phyloP scores from a whole-genome alignment of 2,329 filamentous ascomycete genomes.

The Arthrinium puccinioides region DNA sequence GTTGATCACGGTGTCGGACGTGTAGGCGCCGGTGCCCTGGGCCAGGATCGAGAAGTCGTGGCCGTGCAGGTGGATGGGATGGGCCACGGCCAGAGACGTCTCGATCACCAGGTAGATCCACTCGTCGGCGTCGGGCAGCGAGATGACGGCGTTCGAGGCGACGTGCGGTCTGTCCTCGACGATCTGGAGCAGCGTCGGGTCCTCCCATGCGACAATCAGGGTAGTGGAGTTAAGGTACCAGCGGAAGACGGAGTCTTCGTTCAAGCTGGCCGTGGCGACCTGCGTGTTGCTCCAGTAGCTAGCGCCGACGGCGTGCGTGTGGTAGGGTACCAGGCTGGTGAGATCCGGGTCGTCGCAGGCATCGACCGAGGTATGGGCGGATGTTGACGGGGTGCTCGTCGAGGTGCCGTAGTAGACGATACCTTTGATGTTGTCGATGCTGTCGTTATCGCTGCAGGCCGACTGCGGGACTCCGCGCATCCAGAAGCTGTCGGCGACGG shows the following conservation, averaged over 20 bases:
- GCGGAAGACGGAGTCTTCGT: constrained; percentile 27
- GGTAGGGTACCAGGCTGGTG: constrained; percentile 23
- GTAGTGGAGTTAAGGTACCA: constrained; percentile 43
- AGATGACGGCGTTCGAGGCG: constrained; percentile 20
- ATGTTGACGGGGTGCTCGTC: constrained; percentile 10
- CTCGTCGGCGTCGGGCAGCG: constrained; percentile 15
- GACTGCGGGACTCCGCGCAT: constrained; percentile 36
- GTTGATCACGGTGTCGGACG: constrained; percentile 18
- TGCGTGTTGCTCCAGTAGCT: constrained; percentile 15
- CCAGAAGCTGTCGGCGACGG: constrained; percentile 34
- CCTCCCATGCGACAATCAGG: constrained; percentile 36
- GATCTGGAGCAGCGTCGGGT: constrained; percentile 33
- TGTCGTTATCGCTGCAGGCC: constrained; percentile 32
- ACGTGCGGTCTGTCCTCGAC: constrained; percentile 16
- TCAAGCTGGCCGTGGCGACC: constrained; percentile 16
- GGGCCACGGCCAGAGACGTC: constrained; percentile 18
- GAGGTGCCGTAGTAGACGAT: constrained; percentile 35
- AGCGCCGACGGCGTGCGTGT: constrained; percentile 23
- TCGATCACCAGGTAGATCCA: constrained; percentile 27
- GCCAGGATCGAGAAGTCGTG: constrained; percentile 33
- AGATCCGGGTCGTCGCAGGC: constrained; percentile 28
- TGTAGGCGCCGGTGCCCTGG: constrained; percentile 20
- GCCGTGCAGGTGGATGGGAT: constrained; percentile 36
- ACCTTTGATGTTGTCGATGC: constrained; percentile 35
- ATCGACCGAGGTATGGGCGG: constrained; percentile 11